Base-by-base conservation (phyloP, 352 stramenopile species). In the Pythium periplocum region DNA sequence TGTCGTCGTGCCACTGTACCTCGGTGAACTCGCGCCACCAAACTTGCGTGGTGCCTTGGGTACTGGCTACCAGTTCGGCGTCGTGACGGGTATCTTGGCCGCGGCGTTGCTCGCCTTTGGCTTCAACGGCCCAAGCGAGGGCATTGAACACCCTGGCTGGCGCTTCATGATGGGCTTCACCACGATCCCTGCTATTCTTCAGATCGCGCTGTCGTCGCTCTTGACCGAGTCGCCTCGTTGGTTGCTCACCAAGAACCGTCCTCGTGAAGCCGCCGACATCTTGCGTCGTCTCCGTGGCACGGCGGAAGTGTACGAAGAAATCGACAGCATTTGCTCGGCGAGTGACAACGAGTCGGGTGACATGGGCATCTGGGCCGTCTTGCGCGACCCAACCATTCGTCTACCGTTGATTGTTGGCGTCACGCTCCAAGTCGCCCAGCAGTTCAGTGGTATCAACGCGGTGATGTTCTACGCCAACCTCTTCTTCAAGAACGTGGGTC, bases 401-500 rank as follows among this genome's bases (percentile, higher is more conserved):
- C 69, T 74, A 48, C 66, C 68, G 26, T 39, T 77, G 10, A 56
- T 77, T 43, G 66, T 77, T 2, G 68, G 68, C 51, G 52, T 77
- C 30, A 49, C 55, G 45, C 59, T 77, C 9, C 68, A 77, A 53
- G 48, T 77, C 38, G 64, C 65, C 17, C 68, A 77, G 52, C 68
- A 77, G 54, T 69, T 77, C 31, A 65, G 49, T 1, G 68, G 68
- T 30, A 77, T 77, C 64, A 77, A 77, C 57, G 68, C 68, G 34
- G 68, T 77, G 45, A 77, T 77, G 68, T 77, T 73, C 54, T 77
- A 77, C 66, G 64, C 68, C 48, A 77, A 66, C 53, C 62, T 55
- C 48, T 77, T 77, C 44, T 77, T 77, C 62, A 62, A 64, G 47
- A 69, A 69, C 48, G 62, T 77, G 26, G 61, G 68, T 3, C 59